Evolutionary conservation across 2,329 filamentous ascomycete genomes (phyloP), one percentile per base, ranked within the genome.

Genomic region (Calonectria leucothoes): DNA sequence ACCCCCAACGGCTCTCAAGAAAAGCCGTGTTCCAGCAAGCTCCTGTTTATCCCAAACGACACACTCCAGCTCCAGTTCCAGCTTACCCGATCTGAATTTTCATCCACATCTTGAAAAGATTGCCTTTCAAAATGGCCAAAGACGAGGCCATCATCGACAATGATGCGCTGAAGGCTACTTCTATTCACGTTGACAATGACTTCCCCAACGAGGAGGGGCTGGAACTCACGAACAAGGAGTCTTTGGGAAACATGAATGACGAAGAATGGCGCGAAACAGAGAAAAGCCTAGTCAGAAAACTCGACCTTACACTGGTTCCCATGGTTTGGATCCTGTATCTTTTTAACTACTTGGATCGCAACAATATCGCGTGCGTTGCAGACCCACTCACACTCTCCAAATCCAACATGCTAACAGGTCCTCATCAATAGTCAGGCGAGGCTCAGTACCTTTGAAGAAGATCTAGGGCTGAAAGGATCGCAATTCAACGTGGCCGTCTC

Each of bases 401-500:
- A 20, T 20, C 8, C 17, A 31, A 10, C 31, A 37, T 17, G 37
- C 52, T 37, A 17, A 15, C 10, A 3, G 8, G 10, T 25, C 20
- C 20, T 2, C 17, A 15, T 4, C 48, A 51, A 27, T 6, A 81
- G 78, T 5, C 78, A 81, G 71, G 80, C 78, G 14, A 71, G 76
- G 23, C 75, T 81, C 1, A 76, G 73, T 6, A 66, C 67, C 1
- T 74, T 81, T 11, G 75, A 81, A n/a, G 66, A 75, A 15, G 79
- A 82, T 29, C 74, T 82, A 4, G 74, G 70, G 1, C 78, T 82
- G 5, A 51, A 74, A 0, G 77, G 78, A 1, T 77, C 74, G 10
- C 72, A 81, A 27, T 82, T 78, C 48, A 79, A 77, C 15, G 74
- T 77, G 11, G 80, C 80, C 0, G 77, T 82, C 0, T 76, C 79